Percentiles rank a stretch among this genome's conserved stretches.
These are phyloP conservation scores for Tolypocladium capitatum DNA, from an alignment of 2,329 filamentous ascomycete genomes.

Conservation along the genomic window DNA sequence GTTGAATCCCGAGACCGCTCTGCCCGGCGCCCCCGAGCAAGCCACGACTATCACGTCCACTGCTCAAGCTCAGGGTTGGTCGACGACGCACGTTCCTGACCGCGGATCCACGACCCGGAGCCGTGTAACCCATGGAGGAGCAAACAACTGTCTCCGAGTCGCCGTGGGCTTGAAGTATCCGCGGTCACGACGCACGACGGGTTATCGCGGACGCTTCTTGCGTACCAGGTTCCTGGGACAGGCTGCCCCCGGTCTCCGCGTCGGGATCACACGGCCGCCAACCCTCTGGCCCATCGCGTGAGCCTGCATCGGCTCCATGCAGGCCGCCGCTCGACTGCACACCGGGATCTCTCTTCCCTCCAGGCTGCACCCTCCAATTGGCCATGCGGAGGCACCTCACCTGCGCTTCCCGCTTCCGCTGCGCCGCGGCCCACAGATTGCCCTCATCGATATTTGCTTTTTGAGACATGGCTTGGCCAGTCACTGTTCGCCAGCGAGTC, in stretches of 20 bases:
- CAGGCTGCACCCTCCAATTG: conserved; percentile 1
- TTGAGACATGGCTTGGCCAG: conserved; percentile 4
- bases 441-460: conserved; percentile 3
- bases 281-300: neutral
- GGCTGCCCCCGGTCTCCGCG: neutral
- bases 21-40: neutral
- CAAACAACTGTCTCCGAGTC: neutral
- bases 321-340: conserved; percentile 1
- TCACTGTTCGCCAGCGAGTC: neutral
- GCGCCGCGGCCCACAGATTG: conserved; percentile 1
- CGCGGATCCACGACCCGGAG: conserved; percentile 3
- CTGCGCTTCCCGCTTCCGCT: conserved; percentile 1
- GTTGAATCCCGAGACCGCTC: neutral
- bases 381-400: neutral
- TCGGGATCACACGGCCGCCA: neutral
- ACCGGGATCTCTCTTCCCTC: conserved; percentile 2
- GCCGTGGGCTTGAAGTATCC: neutral
- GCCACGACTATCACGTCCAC: conserved; percentile 2
- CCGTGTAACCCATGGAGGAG: conserved; percentile 9
- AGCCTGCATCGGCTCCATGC: conserved; percentile 1
- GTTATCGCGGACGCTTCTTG: neutral
- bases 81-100: conserved; percentile 4
- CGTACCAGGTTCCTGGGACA: conserved; percentile 3
- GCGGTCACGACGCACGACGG: neutral
- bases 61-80: conserved; percentile 2